Evolutionary conservation across 192 early-diverging fungal species (phyloP).

Genomic region (Umbelopsis sp.): DNA sequence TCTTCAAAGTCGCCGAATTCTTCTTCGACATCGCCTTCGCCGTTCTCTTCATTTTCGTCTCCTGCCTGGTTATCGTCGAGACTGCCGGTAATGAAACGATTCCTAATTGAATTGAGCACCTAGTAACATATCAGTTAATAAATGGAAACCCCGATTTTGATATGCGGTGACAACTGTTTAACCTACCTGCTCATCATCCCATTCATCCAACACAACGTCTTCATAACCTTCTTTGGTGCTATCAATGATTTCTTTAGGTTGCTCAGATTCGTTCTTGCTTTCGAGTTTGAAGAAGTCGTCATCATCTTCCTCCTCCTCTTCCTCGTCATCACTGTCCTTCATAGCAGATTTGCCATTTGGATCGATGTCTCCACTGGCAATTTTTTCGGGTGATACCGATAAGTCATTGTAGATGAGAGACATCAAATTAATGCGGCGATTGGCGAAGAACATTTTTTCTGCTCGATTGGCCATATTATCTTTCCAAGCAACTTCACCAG

Average conservation of each 20-base stretch:
- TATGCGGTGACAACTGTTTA: too few species aligned
- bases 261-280: slow-evolving; percentile 23
- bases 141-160: too few species aligned
- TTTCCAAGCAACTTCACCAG: slow-evolving; percentile 70
- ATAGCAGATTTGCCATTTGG: slow-evolving; percentile 28
- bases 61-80: slow-evolving; percentile 41
- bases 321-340: slow-evolving; percentile 32
- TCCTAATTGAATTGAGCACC: slow-evolving; percentile 65
- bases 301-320: slow-evolving; percentile 40
- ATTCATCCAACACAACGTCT: slow-evolving; percentile 61
- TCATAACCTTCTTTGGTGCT: slow-evolving; percentile 66
- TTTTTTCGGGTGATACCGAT: slow-evolving; percentile 53
- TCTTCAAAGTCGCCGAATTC: slow-evolving; percentile 79
- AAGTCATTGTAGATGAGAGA: slow-evolving; percentile 79
- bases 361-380: slow-evolving; percentile 39
- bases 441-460: slow-evolving; percentile 50
- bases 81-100: slow-evolving; percentile 79
- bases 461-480: slow-evolving; percentile 65
- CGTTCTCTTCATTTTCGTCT: slow-evolving; percentile 34
- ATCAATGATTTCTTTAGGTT: slow-evolving; percentile 56
- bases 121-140: slow-evolving; percentile 2
- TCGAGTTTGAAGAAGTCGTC: slow-evolving; percentile 61
- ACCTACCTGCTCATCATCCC: slow-evolving; percentile 66
- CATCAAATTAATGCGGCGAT: slow-evolving; percentile 82
- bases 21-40: slow-evolving; percentile 60